phyloP scores from a whole-genome alignment of 345 rosid genomes.

The Diplotaxis tenuifolia region DNA sequence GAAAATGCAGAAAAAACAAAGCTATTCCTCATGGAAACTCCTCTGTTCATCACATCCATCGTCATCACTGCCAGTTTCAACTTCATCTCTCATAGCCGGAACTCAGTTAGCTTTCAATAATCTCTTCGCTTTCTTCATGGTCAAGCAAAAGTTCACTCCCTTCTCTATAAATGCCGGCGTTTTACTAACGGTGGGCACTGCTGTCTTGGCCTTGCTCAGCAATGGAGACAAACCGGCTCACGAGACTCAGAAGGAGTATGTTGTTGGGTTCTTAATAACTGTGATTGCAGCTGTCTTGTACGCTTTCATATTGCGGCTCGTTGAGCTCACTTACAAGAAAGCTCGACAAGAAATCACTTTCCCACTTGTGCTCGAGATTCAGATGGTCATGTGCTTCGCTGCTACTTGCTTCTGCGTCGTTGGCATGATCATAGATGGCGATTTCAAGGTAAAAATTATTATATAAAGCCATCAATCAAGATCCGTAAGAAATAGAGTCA shows the following conservation, averaged over 20 bases:
- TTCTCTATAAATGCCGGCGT: conserved; percentile 24
- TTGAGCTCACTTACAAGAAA: conserved; percentile 38
- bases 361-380: conserved; percentile 66
- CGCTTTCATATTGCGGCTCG: conserved; percentile 56
- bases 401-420: conserved; percentile 56
- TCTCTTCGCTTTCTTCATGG: conserved; percentile 62
- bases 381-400: conserved; percentile 53
- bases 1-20: conserved; percentile 5
- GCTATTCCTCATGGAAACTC: conserved; percentile 43
- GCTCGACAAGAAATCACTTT: conserved; percentile 52
- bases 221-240: conserved; percentile 47
- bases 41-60: conserved; percentile 41
- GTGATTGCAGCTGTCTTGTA: conserved; percentile 54
- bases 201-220: conserved; percentile 49
- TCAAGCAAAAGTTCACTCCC: conserved; percentile 62
- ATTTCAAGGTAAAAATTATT: conserved; percentile 56
- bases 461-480: too few species aligned
- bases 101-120: conserved; percentile 70
- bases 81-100: conserved; percentile 58
- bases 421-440: conserved; percentile 60
- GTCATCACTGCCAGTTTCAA: conserved; percentile 70
- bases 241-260: conserved; percentile 47
- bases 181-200: conserved; percentile 51
- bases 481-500: too few species aligned
- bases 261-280: conserved; percentile 57